These are phyloP conservation scores for Arthrobotrys entomopaga DNA, from an alignment of 2,329 filamentous ascomycete species.

Conservation along the genomic window DNA sequence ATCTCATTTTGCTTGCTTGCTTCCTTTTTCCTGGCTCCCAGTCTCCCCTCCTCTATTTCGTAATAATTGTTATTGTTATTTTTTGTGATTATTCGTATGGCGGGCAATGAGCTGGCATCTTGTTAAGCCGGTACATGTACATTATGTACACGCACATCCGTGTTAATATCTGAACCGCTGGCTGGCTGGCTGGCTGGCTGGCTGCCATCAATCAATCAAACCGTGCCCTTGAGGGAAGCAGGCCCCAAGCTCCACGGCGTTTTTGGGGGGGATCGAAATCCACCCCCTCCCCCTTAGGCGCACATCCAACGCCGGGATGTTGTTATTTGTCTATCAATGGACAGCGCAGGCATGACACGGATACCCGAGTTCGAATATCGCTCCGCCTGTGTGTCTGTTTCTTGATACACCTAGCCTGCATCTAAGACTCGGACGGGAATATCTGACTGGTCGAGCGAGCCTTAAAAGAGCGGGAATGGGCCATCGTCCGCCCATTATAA, in stretches of 20 bases:
- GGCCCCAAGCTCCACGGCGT: slow-evolving; percentile 51
- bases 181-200: slow-evolving; percentile 18
- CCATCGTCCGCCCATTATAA: background rate
- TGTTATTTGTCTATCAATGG: slow-evolving; percentile 48
- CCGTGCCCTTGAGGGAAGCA: slow-evolving; percentile 23
- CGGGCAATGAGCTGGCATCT: slow-evolving; percentile 39
- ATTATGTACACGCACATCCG: too few relatives aligned
- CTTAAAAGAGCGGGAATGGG: slow-evolving; percentile 13
- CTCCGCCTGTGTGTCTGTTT: slow-evolving; percentile 20
- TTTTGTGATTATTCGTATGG: slow-evolving; percentile 33
- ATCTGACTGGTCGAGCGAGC: slow-evolving; percentile 13
- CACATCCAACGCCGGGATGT: slow-evolving; percentile 50
- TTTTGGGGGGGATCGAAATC: slow-evolving; percentile 29
- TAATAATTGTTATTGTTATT: slow-evolving; percentile 12
- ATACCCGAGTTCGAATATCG: slow-evolving; percentile 37
- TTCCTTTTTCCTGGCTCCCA: slow-evolving; percentile 54
- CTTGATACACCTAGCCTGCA: slow-evolving; percentile 38
- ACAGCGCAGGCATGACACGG: slow-evolving; percentile 43
- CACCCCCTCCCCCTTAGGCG: slow-evolving; percentile 40
- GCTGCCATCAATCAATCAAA: slow-evolving; percentile 30
- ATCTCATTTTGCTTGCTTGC: slow-evolving; percentile 24
- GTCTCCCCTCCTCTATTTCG: slow-evolving; percentile 24
- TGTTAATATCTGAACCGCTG: too few relatives aligned
- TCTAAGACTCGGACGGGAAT: slow-evolving; percentile 13
- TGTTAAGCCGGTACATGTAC: slow-evolving; percentile 31